Conservation (phyloP, 2,329 filamentous ascomycete genomes). For the Gnomoniopsis smithogilvyi region DNA sequence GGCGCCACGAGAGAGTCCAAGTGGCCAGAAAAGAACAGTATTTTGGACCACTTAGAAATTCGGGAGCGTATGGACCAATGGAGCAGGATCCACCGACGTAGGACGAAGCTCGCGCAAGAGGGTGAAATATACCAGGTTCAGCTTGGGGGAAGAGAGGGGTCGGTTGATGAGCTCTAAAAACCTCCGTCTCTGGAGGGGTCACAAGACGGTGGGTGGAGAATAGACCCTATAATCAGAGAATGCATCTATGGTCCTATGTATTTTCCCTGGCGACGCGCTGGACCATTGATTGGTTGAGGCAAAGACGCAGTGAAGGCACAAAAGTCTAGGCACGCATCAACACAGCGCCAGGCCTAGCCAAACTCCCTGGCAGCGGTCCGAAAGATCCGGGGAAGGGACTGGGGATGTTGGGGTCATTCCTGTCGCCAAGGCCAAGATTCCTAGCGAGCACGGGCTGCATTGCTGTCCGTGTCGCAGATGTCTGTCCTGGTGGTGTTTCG, state of each 20-base stretch:
- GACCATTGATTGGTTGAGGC: no score
- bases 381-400: slow-evolving; percentile 5
- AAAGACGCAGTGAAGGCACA: neutral
- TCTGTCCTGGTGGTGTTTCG: neutral
- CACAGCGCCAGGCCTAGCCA: neutral
- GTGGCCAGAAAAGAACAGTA: slow-evolving; percentile 16
- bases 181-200: neutral
- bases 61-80: slow-evolving; percentile 7
- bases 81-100: neutral
- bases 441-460: slow-evolving; percentile 7
- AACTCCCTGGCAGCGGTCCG: neutral
- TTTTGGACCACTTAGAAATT: slow-evolving; percentile 14
- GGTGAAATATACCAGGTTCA: neutral
- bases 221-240: no score
- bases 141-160: neutral
- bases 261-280: neutral
- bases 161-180: neutral
- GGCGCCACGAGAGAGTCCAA: slow-evolving; percentile 1
- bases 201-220: neutral
- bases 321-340: neutral
- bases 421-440: slow-evolving; percentile 1
- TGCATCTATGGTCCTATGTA: no score
- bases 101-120: neutral
- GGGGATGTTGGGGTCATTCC: neutral
- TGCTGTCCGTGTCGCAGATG: slow-evolving; percentile 13